phyloP scores from a whole-genome alignment of 1,284 basidiomycete genomes.

The Ganoderma sp. region DNA sequence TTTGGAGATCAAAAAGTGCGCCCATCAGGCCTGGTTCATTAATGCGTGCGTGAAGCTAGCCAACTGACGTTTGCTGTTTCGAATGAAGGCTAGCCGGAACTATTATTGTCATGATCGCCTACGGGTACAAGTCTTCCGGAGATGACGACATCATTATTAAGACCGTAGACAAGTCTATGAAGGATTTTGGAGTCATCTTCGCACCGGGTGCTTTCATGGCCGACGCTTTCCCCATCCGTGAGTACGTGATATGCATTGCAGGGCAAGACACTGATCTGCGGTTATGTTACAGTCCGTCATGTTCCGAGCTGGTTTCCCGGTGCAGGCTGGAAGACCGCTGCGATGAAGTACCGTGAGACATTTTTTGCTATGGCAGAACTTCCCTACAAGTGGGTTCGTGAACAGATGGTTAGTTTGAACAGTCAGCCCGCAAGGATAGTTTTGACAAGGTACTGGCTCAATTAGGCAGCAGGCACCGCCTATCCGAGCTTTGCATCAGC shows the following conservation, averaged over 20 bases:
- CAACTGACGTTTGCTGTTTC: slow-evolving; percentile 14
- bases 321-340: slow-evolving; percentile 34
- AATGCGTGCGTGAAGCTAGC: neutral
- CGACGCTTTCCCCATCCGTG: slow-evolving; percentile 41
- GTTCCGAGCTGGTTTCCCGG: slow-evolving; percentile 43
- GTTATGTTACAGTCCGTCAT: slow-evolving; percentile 15
- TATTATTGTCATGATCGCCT: slow-evolving; percentile 42
- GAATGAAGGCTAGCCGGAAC: slow-evolving; percentile 37
- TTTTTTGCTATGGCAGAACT: slow-evolving; percentile 33
- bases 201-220: slow-evolving; percentile 41
- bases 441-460: neutral
- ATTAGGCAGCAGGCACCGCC: slow-evolving; percentile 38
- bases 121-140: slow-evolving; percentile 44
- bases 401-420: slow-evolving; percentile 31
- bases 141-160: slow-evolving; percentile 42
- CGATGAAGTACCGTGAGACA: slow-evolving; percentile 27
- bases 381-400: slow-evolving; percentile 34
- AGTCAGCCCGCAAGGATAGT: neutral
- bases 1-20: slow-evolving; percentile 37
- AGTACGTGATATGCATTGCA: slow-evolving; percentile 13
- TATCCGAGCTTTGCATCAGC: slow-evolving; percentile 37
- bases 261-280: slow-evolving; percentile 16
- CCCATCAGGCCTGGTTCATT: neutral
- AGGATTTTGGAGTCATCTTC: slow-evolving; percentile 37
- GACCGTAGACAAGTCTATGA: slow-evolving; percentile 40